Percentiles rank a stretch among this genome's conserved stretches.
Evolutionary conservation across 2,329 filamentous ascomycete species (phyloP).

Genomic region (Gyromitra esculenta): DNA sequence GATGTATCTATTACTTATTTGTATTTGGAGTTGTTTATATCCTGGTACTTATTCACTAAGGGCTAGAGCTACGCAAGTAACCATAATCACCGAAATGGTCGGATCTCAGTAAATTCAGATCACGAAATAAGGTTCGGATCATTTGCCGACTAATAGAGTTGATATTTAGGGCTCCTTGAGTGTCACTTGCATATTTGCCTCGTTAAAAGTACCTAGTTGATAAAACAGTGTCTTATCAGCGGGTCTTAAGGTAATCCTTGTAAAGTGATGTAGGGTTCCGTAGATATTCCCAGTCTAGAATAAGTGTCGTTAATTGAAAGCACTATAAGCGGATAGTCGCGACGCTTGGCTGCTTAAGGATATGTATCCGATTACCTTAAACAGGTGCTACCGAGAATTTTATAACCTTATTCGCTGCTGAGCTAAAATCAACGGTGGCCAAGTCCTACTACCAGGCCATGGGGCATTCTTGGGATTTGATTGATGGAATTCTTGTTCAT

Average conservation of each 20-base stretch:
- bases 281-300: background rate
- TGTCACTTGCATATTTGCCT: background rate
- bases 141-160: background rate
- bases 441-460: too few species aligned
- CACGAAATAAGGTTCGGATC: constrained; percentile 8
- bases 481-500: too few species aligned
- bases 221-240: constrained; percentile 8
- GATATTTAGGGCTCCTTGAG: background rate
- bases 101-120: background rate
- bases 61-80: too few species aligned
- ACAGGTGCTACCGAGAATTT: background rate
- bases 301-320: background rate
- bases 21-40: too few species aligned
- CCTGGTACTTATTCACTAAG: too few species aligned
- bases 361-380: constrained; percentile 35
- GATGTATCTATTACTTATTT: too few species aligned
- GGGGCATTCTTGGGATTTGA: too few species aligned
- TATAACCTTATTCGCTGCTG: background rate
- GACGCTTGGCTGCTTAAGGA: constrained; percentile 15
- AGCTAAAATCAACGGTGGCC: background rate
- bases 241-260: background rate
- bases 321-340: background rate
- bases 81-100: background rate
- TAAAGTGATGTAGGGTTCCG: background rate
- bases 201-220: background rate